Conservation (phyloP, 148 eudicot species). For the Camellia lanceoleosa region DNA sequence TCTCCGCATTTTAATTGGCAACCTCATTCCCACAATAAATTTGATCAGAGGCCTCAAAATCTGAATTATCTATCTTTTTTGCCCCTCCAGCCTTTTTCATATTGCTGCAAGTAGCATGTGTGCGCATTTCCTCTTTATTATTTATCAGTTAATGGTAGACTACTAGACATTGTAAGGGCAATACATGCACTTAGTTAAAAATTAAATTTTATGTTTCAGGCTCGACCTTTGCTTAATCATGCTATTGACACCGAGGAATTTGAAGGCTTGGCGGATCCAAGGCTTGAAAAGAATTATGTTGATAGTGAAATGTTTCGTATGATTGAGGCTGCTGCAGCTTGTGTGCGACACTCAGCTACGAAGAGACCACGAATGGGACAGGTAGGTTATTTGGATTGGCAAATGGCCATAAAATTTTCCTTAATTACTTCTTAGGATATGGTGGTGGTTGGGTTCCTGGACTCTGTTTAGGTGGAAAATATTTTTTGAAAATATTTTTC, state of each 20-base stretch:
- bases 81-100: neutral
- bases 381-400: slow-evolving; percentile 37
- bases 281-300: slow-evolving; percentile 56
- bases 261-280: slow-evolving; percentile 61
- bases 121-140: neutral
- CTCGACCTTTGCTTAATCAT: slow-evolving; percentile 79
- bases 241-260: slow-evolving; percentile 61
- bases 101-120: neutral
- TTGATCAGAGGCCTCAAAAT: neutral
- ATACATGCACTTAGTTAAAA: neutral
- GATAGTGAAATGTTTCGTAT: slow-evolving; percentile 56
- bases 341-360: slow-evolving; percentile 74
- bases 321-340: slow-evolving; percentile 89
- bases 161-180: neutral
- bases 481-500: too few species aligned
- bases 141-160: neutral
- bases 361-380: slow-evolving; percentile 93
- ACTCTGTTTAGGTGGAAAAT: too few species aligned
- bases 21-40: neutral
- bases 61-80: neutral
- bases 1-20: neutral
- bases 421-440: neutral
- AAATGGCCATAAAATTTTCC: neutral
- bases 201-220: slow-evolving; percentile 42
- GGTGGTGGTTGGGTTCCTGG: neutral